Conservation (phyloP, 305 asterid species). For the Coffea humblotiana region DNA sequence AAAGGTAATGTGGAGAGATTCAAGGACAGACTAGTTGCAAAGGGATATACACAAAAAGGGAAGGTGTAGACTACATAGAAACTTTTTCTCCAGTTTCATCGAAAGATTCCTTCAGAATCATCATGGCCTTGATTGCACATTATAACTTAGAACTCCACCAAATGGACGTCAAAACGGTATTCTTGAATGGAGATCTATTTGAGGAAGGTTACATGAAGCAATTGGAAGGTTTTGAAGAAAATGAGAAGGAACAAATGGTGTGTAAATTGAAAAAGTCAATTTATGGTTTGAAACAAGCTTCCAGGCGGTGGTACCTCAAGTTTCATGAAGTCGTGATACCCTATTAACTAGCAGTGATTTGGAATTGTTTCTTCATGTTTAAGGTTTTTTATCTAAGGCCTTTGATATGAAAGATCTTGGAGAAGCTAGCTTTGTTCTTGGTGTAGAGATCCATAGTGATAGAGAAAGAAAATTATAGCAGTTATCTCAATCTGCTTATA, state of each 20-base stretch:
- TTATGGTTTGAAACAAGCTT: slow-evolving; percentile 12
- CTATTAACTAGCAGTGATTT: neutral
- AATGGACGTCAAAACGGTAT: neutral
- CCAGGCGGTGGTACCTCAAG: neutral
- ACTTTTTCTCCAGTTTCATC: neutral
- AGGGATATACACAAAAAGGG: too few relatives aligned
- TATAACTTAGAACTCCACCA: slow-evolving; percentile 5
- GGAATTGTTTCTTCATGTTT: neutral
- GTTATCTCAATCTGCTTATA: too few relatives aligned
- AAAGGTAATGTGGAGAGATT: too few relatives aligned
- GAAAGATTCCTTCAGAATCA: too few relatives aligned
- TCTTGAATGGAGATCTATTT: neutral
- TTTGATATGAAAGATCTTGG: neutral
- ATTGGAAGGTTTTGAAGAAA: neutral
- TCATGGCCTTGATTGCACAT: neutral
- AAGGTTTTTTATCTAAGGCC: neutral
- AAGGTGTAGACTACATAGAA: too few relatives aligned
- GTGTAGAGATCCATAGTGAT: too few relatives aligned
- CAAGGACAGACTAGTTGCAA: too few relatives aligned
- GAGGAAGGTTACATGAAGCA: slow-evolving; percentile 2
- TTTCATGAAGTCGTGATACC: too few relatives aligned
- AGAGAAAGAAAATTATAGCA: too few relatives aligned
- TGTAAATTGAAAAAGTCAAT: slow-evolving; percentile 12
- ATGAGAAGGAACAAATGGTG: neutral
- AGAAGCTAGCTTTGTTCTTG: too few relatives aligned